Evolutionary conservation across 345 rosid genomes (phyloP), one percentile per base, ranked within the genome.

Genomic region (Cochlearia excelsa): DNA sequence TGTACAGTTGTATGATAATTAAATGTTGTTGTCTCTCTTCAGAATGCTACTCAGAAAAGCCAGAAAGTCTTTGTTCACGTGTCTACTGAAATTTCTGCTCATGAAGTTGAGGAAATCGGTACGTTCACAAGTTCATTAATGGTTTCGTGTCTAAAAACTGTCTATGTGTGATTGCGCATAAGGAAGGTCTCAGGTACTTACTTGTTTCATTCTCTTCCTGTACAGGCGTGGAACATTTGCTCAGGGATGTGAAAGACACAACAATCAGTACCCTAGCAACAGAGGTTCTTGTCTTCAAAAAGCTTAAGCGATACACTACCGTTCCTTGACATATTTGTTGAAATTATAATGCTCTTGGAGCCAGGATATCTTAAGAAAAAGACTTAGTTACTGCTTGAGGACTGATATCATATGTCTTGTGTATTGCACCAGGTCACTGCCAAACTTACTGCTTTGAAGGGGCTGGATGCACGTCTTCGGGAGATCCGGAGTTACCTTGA

Each of bases 21-120:
- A 7, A 8, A 41, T 1, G 1, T 1, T 10, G 43, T 44, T 31
- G 40, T 46, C 31, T 3, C 28, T 39, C 3, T 59, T 41, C 77
- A 84, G 90, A 85, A 87, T 80, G 98, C 90, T 30, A 87, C 95
- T n/a, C 91, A 91, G 68, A 91, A 87, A 60, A 87, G 94, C 71
- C 96, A 88, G 68, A 82, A 85, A 54, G 86, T 84, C 16, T 88
- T 91, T 7, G 91, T 87, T 41, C 89, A 85, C 3, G 89, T 85
- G 40, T 84, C 77, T 7, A 83, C 93, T 40, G 91, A 90, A 75
- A 87, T 87, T 68, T 85, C 86, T 46, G 87, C 97, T 59, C 94
- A 90, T 51, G 89, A 90, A 54, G 95, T 85, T 7, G 87, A 89
- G 80, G 91, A 89, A 78, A 89, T 86, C 49, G 97, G 97, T 84